Evolutionary conservation across 345 rosid species (phyloP), one percentile per base, ranked within the genome.

Genomic region (Salix brachista): DNA sequence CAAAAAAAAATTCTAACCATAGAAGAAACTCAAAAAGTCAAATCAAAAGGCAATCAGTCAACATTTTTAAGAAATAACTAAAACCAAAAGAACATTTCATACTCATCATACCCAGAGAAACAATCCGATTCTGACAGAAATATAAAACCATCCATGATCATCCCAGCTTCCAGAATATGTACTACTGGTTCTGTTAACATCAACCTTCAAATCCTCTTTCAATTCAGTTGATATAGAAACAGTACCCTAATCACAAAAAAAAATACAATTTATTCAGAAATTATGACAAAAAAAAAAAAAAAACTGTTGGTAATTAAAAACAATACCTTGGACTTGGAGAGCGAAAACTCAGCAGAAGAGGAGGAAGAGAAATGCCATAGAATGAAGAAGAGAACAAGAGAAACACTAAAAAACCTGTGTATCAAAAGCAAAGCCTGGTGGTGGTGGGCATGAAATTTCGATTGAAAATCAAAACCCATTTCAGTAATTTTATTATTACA

Each of bases 331-430:
- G 87, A 37, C 36, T 70, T 80, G 50, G 80, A 77, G n/a, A 80
- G 75, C n/a, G 84, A 70, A 86, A 78, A 42, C 73, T 84, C 92
- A 2, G 74, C 73, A 0, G 97, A 84, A 10, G 98, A 92, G 58
- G 87, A 83, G 0, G 97, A 85, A 10, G 98, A 94, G 58, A 86
- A 83, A 10, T 79, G 89, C 97, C 97, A 94, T 54, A 94, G 87
- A 79, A 90, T 39, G 78, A 91, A 92, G 84, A 94, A 91, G 26
- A 89, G 75, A 75, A 91, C 85, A 58, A 92, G 93, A 5, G 97
- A 90, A 39, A 91, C 72, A 82, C 98, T 89, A 87, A 94, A 94
- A 86, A 94, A 92, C 82, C 98, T 91, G 86, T 91, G 97, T 84
- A 94, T 90, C 78, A 89, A 85, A 84, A 89, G 90, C 89, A 94